These are phyloP conservation scores for Brettanomyces sp. DNA, from an alignment of 805 yeast species.

Conservation along the genomic window DNA sequence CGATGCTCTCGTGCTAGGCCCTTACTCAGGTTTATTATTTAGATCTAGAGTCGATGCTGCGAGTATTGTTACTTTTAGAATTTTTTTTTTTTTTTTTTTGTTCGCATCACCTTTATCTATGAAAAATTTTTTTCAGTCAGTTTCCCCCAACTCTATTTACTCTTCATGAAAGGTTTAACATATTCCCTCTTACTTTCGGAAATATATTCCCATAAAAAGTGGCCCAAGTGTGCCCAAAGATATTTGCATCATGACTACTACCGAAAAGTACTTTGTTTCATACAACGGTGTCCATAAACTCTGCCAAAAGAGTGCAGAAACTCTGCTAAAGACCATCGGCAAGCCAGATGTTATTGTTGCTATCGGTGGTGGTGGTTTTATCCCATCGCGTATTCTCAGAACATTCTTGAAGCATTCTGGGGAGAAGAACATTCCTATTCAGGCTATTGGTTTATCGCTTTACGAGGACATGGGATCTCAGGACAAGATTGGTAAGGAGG, in stretches of 20 bases:
- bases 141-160: not conserved
- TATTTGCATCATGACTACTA: slow-evolving; percentile 16
- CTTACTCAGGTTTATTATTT: too few relatives aligned
- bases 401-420: slow-evolving; percentile 51
- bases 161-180: not conserved
- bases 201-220: not conserved
- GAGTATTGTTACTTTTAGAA: not conserved
- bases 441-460: slow-evolving; percentile 58
- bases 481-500: slow-evolving; percentile 66
- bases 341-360: slow-evolving; percentile 50
- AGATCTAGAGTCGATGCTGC: too few relatives aligned
- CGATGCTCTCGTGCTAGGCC: too few relatives aligned
- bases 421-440: slow-evolving; percentile 59
- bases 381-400: slow-evolving; percentile 60
- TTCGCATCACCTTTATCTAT: not conserved
- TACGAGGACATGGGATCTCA: slow-evolving; percentile 46
- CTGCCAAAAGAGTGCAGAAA: slow-evolving; percentile 45
- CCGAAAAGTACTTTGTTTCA: slow-evolving; percentile 51
- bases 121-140: not conserved
- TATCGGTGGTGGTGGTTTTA: slow-evolving; percentile 69
- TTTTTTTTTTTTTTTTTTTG: not conserved
- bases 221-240: not conserved
- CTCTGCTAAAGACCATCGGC: slow-evolving; percentile 20
- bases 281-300: slow-evolving; percentile 78
- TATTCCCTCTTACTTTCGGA: not conserved